Evolutionary conservation across 2,329 filamentous ascomycete genomes (phyloP), one percentile per base, ranked within the genome.

Genomic region (Ploettnerulaceae sp.): DNA sequence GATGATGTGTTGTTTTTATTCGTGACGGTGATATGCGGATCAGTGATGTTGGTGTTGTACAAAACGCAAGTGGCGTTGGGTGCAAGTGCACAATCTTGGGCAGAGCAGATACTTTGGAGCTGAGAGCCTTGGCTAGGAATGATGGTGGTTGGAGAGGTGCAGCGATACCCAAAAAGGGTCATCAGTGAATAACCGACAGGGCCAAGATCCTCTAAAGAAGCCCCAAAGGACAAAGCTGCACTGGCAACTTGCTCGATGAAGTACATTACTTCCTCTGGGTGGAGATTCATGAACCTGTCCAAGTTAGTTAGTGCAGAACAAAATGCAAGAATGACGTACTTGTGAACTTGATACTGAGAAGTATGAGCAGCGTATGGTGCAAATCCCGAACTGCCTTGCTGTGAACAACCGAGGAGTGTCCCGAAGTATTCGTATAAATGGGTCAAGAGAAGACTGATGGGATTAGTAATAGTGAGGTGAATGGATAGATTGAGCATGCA

Each of bases 361-460:
- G 65, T 57, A 7, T 64, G 52, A 38, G 70, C 75, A 8, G 44
- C 51, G 62, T 81, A 82, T 22, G 66, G 62, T 21, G 71, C 68
- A 60, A 74, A 79, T 17, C 68, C 74, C 9, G 66, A 47, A 64
- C 67, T 70, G 44, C 73, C 72, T 61, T 75, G 71, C 58, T 64
- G 51, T 42, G 71, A 70, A 67, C 77, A 82, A 55, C 73, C 75
- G 31, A 81, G 70, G 17, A 82, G 69, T 18, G 67, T 67, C 40
- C 76, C 78, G 59, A 82, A 82, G 69, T 75, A 82, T 54, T 75
- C 64, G 66, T 82, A 82, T 28, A 82, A 66, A 58, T 82, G 79
- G 34, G 75, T 81, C 51, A 82, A 63, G 45, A 82, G 74, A 51
- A 62, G 68, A 44, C 69, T 61, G 35, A 5, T 32, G 1, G 7